Evolutionary conservation across 495 filamentous ascomycete genomes (phyloP).

Genomic region (Neurospora intermedia): DNA sequence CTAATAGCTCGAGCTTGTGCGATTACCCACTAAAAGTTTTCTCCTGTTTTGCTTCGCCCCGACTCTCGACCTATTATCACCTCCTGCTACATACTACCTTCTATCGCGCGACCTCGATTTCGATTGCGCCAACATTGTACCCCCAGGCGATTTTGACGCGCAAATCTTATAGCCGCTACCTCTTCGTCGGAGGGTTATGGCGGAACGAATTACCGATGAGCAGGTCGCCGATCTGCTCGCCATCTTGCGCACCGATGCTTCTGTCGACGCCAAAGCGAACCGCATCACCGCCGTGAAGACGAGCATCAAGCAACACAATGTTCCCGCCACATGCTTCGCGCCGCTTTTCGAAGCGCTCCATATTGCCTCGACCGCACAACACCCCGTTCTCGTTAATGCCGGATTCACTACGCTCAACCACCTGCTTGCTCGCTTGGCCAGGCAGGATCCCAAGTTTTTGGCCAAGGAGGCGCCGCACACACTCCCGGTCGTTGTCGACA

Average conservation of each 20-base stretch:
- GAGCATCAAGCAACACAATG: slow-evolving; percentile 78
- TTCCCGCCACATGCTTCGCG: slow-evolving; percentile 60
- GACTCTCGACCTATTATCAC: background rate
- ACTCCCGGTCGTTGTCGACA: slow-evolving; percentile 67
- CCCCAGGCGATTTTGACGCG: slow-evolving; percentile 15
- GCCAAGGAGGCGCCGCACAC: slow-evolving; percentile 53
- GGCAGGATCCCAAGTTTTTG: slow-evolving; percentile 66
- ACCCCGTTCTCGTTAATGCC: slow-evolving; percentile 55
- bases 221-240: slow-evolving; percentile 55
- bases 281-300: slow-evolving; percentile 66
- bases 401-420: slow-evolving; percentile 81
- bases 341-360: slow-evolving; percentile 66
- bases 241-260: slow-evolving; percentile 56
- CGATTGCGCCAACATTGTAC: background rate
- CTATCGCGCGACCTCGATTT: background rate
- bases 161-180: slow-evolving; percentile 6
- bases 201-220: slow-evolving; percentile 48
- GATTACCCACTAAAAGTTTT: background rate
- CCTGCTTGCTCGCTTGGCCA: slow-evolving; percentile 66
- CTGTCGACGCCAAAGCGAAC: slow-evolving; percentile 60
- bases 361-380: slow-evolving; percentile 57
- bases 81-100: background rate
- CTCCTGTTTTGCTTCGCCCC: background rate
- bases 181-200: slow-evolving; percentile 28
- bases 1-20: background rate